A percentile compares a stretch with the other conserved stretches of the same genome.
phyloP scores from a whole-genome alignment of 768 basidiomycete genomes.

The Glaciozyma antarctica region DNA sequence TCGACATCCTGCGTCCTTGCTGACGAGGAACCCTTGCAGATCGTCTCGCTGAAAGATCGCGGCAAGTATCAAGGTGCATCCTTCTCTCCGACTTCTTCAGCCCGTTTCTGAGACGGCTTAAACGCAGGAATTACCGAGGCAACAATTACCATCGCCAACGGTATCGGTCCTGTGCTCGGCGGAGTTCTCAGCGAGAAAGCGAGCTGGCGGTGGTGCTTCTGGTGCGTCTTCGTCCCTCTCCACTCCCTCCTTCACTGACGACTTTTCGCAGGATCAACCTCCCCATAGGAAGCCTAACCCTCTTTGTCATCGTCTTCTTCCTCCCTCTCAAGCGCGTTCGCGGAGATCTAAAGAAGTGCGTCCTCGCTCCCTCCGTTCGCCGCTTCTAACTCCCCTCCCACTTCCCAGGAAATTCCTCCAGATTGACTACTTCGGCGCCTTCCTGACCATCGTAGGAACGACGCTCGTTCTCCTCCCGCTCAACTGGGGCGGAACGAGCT shows the following conservation, averaged over 20 bases:
- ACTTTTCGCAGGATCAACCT: constrained; percentile 52
- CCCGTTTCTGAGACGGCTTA: too few relatives aligned
- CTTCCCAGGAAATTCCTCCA: constrained; percentile 50
- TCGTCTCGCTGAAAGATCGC: constrained; percentile 20
- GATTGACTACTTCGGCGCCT: constrained; percentile 38
- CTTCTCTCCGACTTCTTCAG: too few relatives aligned
- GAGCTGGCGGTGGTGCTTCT: constrained; percentile 11
- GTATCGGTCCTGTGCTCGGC: constrained; percentile 41
- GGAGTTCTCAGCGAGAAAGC: constrained; percentile 24
- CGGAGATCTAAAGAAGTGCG: constrained; percentile 47
- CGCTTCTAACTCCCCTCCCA: background rate
- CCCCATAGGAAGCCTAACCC: constrained; percentile 46
- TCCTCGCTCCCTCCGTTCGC: too few relatives aligned
- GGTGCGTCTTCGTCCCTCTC: constrained; percentile 10
- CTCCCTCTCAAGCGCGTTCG: constrained; percentile 61
- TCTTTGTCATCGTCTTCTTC: constrained; percentile 52
- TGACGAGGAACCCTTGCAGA: background rate
- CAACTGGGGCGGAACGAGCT: constrained; percentile 63
- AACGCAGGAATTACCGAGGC: constrained; percentile 34
- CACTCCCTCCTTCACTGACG: background rate
- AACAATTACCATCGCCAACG: constrained; percentile 39
- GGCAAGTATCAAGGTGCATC: constrained; percentile 29
- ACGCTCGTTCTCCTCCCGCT: constrained; percentile 58
- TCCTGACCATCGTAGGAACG: constrained; percentile 40
- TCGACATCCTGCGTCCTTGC: too few relatives aligned